Evolutionary conservation across 1,284 basidiomycete genomes (phyloP), one percentile per base, ranked within the genome.

Genomic region (Austroboletus olivaceoglutinosus): DNA sequence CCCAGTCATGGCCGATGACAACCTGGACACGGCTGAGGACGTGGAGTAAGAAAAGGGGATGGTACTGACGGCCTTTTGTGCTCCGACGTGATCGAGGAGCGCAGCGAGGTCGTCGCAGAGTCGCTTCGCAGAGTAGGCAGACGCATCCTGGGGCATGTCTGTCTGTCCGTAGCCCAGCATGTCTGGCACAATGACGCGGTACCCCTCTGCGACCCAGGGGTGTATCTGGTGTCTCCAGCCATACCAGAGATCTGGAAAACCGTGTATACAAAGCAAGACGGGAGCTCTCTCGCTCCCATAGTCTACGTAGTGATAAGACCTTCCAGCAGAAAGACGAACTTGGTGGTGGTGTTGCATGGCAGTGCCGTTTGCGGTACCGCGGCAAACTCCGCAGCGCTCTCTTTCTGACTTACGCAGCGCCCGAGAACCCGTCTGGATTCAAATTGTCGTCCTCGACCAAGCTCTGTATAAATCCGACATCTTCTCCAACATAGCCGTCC

Each of bases 1-100:
- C 87, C 86, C 86, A 89, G 58, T 89, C 86, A 56, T 89, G 87
- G 3, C 85, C 86, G 54, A 87, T 72, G 43, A 88, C 65, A 13
- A 87, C 73, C 83, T 86, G 50, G 1, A 23, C 16, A n/a, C n/a
- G 11, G 3, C 39, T 50, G 19, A 56, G 43, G 33, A 52, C 16
- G 47, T 12, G 18, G 33, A 13, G 37, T 30, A n/a, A 15, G 1
- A 33, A 45, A 30, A 30, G 47, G 37, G 37, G n/a, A 12, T 18
- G 19, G 45, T 33, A 56, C 81, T 55, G 58, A 85, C 81, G 25
- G 80, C 82, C 60, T 74, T 75, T 23, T 65, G 56, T 10, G 86
- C 64, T 18, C 63, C 73, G 22, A 86, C 60, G 16, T 75, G 52
- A 54, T 87, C 83, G 33, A 89, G 69, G 18, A 89, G 67, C 5